A percentile compares a stretch with the other conserved stretches of the same genome.
Evolutionary conservation across 139 green algal species (phyloP).

Genomic region (Yamagishiella unicocca): DNA sequence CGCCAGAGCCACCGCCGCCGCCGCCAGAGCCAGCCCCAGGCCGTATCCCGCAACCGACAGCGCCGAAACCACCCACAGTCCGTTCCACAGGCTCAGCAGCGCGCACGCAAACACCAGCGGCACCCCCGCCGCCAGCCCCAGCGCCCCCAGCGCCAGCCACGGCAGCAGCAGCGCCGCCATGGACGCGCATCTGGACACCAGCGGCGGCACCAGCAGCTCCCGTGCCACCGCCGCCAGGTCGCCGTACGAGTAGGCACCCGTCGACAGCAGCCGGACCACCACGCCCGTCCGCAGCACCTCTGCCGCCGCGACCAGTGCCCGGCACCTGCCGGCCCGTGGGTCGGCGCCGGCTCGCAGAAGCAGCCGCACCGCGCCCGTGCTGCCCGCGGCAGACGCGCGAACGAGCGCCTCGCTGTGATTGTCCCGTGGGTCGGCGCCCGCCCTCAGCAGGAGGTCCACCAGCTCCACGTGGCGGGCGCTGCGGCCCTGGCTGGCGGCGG

Average conservation of each 20-base stretch:
- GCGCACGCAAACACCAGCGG: conserved; percentile 20
- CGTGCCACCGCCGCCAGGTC: not conserved
- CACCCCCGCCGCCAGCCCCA: conserved; percentile 9
- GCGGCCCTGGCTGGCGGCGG: conserved; percentile 15
- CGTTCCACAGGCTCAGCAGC: conserved; percentile 35
- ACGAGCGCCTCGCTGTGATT: conserved; percentile 6
- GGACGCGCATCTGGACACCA: not conserved
- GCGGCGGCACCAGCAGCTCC: conserved; percentile 21
- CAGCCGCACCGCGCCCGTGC: not conserved
- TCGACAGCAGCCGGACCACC: not conserved
- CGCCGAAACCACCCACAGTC: conserved; percentile 34
- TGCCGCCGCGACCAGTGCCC: not conserved
- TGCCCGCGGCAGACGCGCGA: conserved; percentile 3
- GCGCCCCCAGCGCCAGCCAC: conserved; percentile 15
- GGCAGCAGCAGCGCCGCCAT: not conserved
- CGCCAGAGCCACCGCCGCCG: conserved; percentile 10
- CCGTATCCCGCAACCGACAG: conserved; percentile 17
- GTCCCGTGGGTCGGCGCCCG: conserved; percentile 29
- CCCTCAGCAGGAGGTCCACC: not conserved
- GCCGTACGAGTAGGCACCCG: not conserved
- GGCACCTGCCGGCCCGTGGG: conserved; percentile 14
- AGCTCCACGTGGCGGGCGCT: not conserved
- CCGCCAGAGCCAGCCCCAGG: conserved; percentile 12
- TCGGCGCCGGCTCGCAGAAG: conserved; percentile 32
- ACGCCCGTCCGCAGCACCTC: conserved; percentile 7